Base-by-base conservation (phyloP, 371 early-diverging fungal species). In the Actinomortierella ambigua region DNA sequence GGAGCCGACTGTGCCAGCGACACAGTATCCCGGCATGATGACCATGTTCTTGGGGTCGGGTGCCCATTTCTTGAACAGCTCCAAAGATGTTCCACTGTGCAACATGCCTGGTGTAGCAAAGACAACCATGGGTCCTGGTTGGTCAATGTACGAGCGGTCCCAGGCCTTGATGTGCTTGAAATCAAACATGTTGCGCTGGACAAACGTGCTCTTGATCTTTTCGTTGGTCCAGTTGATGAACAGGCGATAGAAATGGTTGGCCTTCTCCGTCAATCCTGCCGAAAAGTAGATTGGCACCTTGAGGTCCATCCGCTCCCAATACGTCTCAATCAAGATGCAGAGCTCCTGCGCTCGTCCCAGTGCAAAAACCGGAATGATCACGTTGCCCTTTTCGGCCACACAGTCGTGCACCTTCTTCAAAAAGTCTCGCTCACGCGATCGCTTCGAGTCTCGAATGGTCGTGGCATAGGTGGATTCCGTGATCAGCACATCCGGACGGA, bases 91-190 rank as follows among this genome's bases (percentile, higher is more conserved):
- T 18, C 96, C 96, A 15, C 85, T 82, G 70, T 94, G 90, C 24
- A 95, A 85, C 98, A 90, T 98, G 2, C 97, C 98, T 0, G 99
- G 99, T 0, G 97, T 91, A 5, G 99, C 95, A 84, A 98, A 97
- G 20, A 97, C 76, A 7, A 98, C 97, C 91, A 93, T 92, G 0
- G 97, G 95, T 0, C 93, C 96, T 0, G 90, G 83, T 17, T 76
- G 50, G 48, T 93, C 92, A 1, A 85, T 69, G 57, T 83, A 87
- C 14, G 81, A 77, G 6, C 88, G 88, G 44, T 91, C 84, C 88
- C 92, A 95, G 6, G 91, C 81, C 59, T 91, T 85, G 60, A 97
- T 95, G 68, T 95, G 90, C 73, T 94, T 94, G 75, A 95, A 98
- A 66, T 96, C 96, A 81, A 98, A 98, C 76, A 91, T 89, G 63